These are phyloP conservation scores for Starmerella floris DNA, from an alignment of 805 yeast genomes.

Conservation along the genomic window DNA sequence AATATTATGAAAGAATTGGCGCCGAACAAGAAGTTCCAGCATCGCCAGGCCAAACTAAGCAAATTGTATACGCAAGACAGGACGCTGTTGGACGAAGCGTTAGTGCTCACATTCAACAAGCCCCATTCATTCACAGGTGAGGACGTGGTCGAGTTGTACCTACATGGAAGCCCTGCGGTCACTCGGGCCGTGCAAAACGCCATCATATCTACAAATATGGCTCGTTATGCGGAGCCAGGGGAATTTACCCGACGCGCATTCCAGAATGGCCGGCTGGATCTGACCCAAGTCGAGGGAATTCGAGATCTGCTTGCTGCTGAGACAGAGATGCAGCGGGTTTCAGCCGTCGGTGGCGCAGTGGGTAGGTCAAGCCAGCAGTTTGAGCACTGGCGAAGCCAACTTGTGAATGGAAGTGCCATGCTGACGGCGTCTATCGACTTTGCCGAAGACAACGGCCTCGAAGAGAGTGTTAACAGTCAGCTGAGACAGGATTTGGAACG, in stretches of 20 bases:
- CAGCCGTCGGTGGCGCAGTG: slow-evolving; percentile 58
- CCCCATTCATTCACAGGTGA: slow-evolving; percentile 90
- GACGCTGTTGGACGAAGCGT: slow-evolving; percentile 57
- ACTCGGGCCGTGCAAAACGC: slow-evolving; percentile 53
- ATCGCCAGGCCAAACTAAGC: slow-evolving; percentile 46
- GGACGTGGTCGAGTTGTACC: slow-evolving; percentile 74
- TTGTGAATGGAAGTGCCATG: slow-evolving; percentile 56
- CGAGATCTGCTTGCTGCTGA: slow-evolving; percentile 84
- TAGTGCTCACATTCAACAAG: slow-evolving; percentile 50
- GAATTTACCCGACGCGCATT: slow-evolving; percentile 85
- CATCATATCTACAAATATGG: slow-evolving; percentile 32
- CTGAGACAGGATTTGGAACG: slow-evolving; percentile 20
- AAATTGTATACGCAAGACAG: slow-evolving; percentile 34
- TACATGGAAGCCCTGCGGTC: slow-evolving; percentile 90
- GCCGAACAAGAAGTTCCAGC: slow-evolving; percentile 29
- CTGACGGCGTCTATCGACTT: slow-evolving; percentile 85
- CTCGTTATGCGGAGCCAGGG: slow-evolving; percentile 83
- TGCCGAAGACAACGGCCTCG: slow-evolving; percentile 83
- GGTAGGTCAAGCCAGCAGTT: slow-evolving; percentile 52
- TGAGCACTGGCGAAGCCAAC: slow-evolving; percentile 48
- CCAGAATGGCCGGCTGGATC: slow-evolving; percentile 66
- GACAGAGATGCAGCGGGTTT: slow-evolving; percentile 71
- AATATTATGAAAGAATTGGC: slow-evolving; percentile 14
- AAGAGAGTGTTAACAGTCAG: slow-evolving; percentile 19
- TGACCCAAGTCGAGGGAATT: slow-evolving; percentile 84